Evolutionary conservation across 768 basidiomycete species (phyloP).

Genomic region (Suillus brevipes): DNA sequence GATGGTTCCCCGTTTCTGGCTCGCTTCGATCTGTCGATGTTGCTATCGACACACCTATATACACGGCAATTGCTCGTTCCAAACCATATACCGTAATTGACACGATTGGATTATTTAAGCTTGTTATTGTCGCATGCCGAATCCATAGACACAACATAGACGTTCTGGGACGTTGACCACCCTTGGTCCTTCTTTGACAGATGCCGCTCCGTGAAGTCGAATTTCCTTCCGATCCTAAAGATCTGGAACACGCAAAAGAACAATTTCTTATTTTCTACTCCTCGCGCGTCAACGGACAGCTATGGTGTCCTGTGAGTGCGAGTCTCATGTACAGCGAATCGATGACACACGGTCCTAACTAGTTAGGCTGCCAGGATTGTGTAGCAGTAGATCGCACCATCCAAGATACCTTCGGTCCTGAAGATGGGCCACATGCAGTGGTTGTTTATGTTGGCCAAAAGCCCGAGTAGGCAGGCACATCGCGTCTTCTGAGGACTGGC

Average conservation of each 20-base stretch:
- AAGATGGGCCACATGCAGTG: constrained; percentile 49
- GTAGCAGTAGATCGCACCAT: constrained; percentile 57
- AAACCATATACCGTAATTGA: constrained; percentile 4
- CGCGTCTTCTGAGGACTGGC: constrained; percentile 3
- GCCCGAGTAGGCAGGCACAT: constrained; percentile 48
- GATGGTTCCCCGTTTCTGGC: not conserved
- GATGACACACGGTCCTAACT: not conserved
- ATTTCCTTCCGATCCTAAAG: constrained; percentile 35
- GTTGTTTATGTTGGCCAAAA: constrained; percentile 71
- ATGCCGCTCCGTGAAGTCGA: constrained; percentile 54
- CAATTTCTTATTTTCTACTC: constrained; percentile 70
- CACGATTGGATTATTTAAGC: constrained; percentile 5
- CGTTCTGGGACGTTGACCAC: not conserved
- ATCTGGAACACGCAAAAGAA: constrained; percentile 45
- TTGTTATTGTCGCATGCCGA: not conserved
- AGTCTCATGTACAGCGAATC: not conserved
- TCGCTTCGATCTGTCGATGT: not conserved
- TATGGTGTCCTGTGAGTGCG: constrained; percentile 71
- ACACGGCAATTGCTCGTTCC: not conserved
- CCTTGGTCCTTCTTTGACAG: not conserved
- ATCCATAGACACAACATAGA: not conserved
- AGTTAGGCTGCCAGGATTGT: constrained; percentile 57
- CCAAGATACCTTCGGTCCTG: constrained; percentile 46
- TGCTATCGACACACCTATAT: not conserved
- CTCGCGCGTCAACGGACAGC: constrained; percentile 56